phyloP scores from a whole-genome alignment of 257 asterid species.

The Solanum pinnatisectum region DNA sequence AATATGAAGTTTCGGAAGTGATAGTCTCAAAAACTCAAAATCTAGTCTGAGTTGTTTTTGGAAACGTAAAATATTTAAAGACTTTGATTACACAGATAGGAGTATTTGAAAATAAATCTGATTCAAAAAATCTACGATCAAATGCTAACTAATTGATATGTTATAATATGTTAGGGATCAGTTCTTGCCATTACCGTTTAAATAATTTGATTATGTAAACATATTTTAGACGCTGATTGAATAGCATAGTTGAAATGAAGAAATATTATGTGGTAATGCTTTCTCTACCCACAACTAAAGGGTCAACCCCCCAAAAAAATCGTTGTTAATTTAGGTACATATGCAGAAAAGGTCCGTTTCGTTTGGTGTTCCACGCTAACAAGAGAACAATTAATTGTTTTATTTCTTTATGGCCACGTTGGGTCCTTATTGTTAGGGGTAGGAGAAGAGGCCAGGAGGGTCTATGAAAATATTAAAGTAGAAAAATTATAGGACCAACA shows the following conservation, averaged over 20 bases:
- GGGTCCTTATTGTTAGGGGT: neutral
- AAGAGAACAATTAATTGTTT: neutral
- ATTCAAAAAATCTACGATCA: too few relatives aligned
- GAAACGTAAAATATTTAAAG: neutral
- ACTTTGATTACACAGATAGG: neutral
- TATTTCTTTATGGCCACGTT: neutral
- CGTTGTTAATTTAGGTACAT: neutral
- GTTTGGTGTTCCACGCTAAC: neutral
- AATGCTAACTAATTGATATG: neutral
- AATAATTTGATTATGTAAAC: neutral
- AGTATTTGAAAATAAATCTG: too few relatives aligned
- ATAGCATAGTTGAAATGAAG: neutral
- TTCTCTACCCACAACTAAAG: neutral
- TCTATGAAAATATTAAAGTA: neutral
- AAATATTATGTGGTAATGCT: neutral
- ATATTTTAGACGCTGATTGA: neutral
- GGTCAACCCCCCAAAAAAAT: neutral
- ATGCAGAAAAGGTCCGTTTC: neutral
- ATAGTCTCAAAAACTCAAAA: neutral
- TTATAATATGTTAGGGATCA: neutral
- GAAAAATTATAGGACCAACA: neutral
- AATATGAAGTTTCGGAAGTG: neutral
- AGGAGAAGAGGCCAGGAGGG: neutral
- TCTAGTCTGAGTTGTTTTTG: neutral
- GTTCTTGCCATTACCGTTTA: neutral